Evolutionary conservation across 345 rosid genomes (phyloP), one percentile per base, ranked within the genome.

Genomic region (Toxicodendron radicans): DNA sequence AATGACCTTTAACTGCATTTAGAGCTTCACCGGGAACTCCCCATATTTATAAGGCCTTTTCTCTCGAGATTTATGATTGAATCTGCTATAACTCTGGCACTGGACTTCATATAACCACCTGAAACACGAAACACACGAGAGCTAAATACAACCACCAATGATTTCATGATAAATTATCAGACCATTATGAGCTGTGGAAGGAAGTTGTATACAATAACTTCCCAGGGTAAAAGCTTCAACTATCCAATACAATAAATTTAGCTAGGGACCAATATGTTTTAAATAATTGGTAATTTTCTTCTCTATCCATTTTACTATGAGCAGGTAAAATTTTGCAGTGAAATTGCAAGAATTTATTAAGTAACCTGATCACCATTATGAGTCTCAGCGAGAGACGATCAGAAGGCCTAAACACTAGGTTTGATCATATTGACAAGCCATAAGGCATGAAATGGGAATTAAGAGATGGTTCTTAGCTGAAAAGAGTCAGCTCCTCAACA

Each of bases 21-120:
- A 43, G 11, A 23, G 27, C 38, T 41, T 35, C 10, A 21, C 18
- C 7, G 30, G 3, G 64, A 59, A 8, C 60, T 52, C 49, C 33
- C 64, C 14, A 79, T 73, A 73, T 87, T 75, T 75, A 95, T 90
- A 72, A 95, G 79, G 53, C 83, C 57, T 73, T 89, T 86, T 67
- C 75, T 84, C 13, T 92, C 86, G 62, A 95, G 96, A 76, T 95
- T 92, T 64, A 53, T 78, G 16, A 92, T 86, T 48, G 99, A 92
- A 83, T 90, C 83, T 13, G 99, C 97, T 23, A 95, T 85, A 35
- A 92, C 94, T 85, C 90, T 83, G 45, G 99, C 99, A 49, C 97
- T 95, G 33, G 92, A 84, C 84, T 95, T 92, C 98, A 91, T 91
- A 73, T 95, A 95, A 82, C 98, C 99, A 53, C 98, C 99, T 92